Evolutionary conservation across 2,329 filamentous ascomycete species (phyloP), one percentile per base, ranked within the genome.

Genomic region (Exophiala xenobiotica): DNA sequence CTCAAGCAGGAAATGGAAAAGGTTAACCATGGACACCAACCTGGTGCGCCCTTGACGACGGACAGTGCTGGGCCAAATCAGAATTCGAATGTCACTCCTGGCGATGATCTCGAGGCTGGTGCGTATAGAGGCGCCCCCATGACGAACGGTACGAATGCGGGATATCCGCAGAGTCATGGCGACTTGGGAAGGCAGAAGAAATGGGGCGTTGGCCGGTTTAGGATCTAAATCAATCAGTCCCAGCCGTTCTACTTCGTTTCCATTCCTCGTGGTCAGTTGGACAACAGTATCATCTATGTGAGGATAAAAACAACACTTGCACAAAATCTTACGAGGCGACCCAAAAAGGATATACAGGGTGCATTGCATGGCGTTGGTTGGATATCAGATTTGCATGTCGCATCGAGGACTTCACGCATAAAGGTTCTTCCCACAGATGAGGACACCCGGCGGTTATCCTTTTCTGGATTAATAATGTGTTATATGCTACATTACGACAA

Each of bases 21-120:
- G 49, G 47, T 22, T 11, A 31, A 33, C 29, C 3, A 19, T 12
- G 4, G 16, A 11, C 11, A 49, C 49, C 23, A 46, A 26, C 51
- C 40, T 29, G 47, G 8, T 33, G 38, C 39, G 1, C 55, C 57
- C 2, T 41, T 60, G 23, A 58, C 49, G 6, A 27, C 46, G 5
- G 54, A 60, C 26, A 52, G 45, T 11, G 52, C 49, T 12, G 46
- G 46, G 3, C 47, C 53, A 9, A 54, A 47, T 42, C 57, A 56
- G 35, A 54, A 56, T 20, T 16, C 23, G 9, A 37, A 31, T 7
- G 5, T 33, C 1, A 31, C 26, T n/a, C 11, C 22, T 6, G 20
- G n/a, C 9, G 44, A 54, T 33, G 41, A 54, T 20, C 27, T 39
- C 16, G 45, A 23, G 12, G 22, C 46, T 18, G 31, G 44, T 27